Evolutionary conservation across 1,284 basidiomycete genomes (phyloP).

Genomic region (Leucoagaricus sp.): DNA sequence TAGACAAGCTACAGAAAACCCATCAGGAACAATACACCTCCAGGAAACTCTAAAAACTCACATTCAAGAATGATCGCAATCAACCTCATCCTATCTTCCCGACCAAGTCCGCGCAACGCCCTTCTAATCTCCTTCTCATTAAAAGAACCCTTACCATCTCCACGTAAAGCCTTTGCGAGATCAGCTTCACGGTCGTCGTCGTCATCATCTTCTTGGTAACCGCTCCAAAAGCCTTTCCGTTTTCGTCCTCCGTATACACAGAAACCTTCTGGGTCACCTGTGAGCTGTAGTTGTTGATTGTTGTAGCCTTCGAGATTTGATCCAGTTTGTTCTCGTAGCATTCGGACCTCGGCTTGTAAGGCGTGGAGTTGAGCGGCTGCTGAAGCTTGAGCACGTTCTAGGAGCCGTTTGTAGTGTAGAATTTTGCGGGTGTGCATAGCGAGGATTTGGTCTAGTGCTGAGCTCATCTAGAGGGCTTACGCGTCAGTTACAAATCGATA

Average conservation of each 20-base stretch:
- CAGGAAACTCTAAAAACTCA: constrained; percentile 27
- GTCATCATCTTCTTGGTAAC: constrained; percentile 51
- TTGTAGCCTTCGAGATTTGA: constrained; percentile 20
- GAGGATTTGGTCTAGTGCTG: constrained; percentile 54
- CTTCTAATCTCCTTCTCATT: constrained; percentile 68
- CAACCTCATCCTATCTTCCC: constrained; percentile 70
- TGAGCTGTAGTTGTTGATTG: constrained; percentile 17
- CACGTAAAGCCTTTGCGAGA: constrained; percentile 50
- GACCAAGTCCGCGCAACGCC: constrained; percentile 58
- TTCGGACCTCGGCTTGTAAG: constrained; percentile 69
- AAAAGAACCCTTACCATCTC: constrained; percentile 56
- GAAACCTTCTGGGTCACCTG: constrained; percentile 38
- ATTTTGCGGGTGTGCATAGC: constrained; percentile 63
- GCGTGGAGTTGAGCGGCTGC: constrained; percentile 79
- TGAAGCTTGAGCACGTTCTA: constrained; percentile 74
- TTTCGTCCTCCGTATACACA: constrained; percentile 65
- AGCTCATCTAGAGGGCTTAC: constrained; percentile 51
- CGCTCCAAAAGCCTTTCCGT: constrained; percentile 63
- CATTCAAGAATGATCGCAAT: constrained; percentile 63
- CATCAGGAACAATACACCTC: background rate
- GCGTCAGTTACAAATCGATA: background rate
- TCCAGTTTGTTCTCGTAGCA: constrained; percentile 44
- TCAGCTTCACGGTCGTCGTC: constrained; percentile 36
- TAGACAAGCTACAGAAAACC: constrained; percentile 50
- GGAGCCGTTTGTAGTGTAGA: constrained; percentile 70